Evolutionary conservation across 257 asterid genomes (phyloP).

Genomic region (Marsdenia floribunda): DNA sequence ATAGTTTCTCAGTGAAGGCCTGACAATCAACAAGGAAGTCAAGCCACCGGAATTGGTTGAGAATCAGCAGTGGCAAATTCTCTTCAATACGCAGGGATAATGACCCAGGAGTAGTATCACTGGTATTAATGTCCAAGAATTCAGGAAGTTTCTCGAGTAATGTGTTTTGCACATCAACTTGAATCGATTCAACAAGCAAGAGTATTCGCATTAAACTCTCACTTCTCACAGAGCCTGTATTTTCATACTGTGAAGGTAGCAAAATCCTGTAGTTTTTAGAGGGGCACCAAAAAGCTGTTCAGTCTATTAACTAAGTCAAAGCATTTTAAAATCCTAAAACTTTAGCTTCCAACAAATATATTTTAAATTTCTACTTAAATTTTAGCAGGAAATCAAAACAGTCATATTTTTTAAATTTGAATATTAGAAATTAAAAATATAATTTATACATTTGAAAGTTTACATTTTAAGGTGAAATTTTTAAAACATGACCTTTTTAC

Average conservation of each 20-base stretch:
- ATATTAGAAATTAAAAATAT: too few relatives aligned
- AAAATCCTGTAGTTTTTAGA: constrained; percentile 37
- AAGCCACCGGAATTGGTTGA: constrained; percentile 81
- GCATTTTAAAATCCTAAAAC: not conserved
- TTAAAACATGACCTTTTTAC: too few relatives aligned
- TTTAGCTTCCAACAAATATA: not conserved
- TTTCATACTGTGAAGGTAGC: constrained; percentile 63
- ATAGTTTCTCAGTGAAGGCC: constrained; percentile 61
- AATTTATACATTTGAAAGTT: too few relatives aligned
- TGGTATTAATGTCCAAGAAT: constrained; percentile 49
- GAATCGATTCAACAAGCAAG: constrained; percentile 59
- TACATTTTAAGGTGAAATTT: too few relatives aligned
- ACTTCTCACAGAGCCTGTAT: constrained; percentile 41
- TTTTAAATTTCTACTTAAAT: too few relatives aligned
- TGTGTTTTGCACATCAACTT: constrained; percentile 56
- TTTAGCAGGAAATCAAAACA: too few relatives aligned
- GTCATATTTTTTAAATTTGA: too few relatives aligned
- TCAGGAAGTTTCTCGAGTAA: constrained; percentile 89
- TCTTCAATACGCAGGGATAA: constrained; percentile 49
- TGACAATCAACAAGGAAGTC: constrained; percentile 74
- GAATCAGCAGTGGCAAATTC: constrained; percentile 66
- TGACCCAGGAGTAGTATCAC: constrained; percentile 25
- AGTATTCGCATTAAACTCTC: constrained; percentile 59
- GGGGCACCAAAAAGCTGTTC: not conserved
- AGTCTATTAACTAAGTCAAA: not conserved